These are phyloP conservation scores for Alternaria consortialis DNA, from an alignment of 2,329 filamentous ascomycete genomes.

Conservation along the genomic window DNA sequence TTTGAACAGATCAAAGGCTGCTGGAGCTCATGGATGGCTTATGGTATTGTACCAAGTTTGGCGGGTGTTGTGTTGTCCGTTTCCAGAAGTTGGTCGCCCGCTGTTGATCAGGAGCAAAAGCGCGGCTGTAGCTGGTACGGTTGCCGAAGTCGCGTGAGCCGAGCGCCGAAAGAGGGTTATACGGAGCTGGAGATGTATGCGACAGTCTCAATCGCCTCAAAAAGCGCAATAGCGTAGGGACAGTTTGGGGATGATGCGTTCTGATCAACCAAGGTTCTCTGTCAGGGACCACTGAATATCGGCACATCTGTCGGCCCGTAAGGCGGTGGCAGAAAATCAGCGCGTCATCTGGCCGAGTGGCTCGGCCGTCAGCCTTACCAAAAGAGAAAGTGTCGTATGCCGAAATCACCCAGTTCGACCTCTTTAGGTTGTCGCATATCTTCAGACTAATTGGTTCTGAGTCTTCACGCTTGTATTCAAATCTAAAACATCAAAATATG, in stretches of 20 bases:
- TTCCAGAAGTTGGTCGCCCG: conserved; percentile 28
- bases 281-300: conserved; percentile 20
- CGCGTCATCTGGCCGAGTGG: conserved; percentile 19
- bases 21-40: conserved; percentile 36
- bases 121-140: conserved; percentile 35
- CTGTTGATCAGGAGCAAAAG: conserved; percentile 35
- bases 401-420: background rate
- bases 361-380: background rate
- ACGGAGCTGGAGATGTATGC: conserved; percentile 23
- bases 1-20: conserved; percentile 14
- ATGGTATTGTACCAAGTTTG: conserved; percentile 10
- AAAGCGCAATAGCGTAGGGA: conserved; percentile 13
- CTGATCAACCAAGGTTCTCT: conserved; percentile 20
- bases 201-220: conserved; percentile 31
- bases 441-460: background rate
- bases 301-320: conserved; percentile 17
- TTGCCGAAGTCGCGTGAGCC: conserved; percentile 19
- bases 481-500: background rate
- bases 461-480: background rate
- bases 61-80: conserved; percentile 23
- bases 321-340: conserved; percentile 25
- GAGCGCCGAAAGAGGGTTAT: conserved; percentile 22
- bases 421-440: background rate
- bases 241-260: conserved; percentile 25
- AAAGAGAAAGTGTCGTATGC: background rate